Percentiles rank a stretch among this genome's conserved stretches.
Evolutionary conservation across 1,139 yeast species (phyloP).

Genomic region (Suhomyces taliae): DNA sequence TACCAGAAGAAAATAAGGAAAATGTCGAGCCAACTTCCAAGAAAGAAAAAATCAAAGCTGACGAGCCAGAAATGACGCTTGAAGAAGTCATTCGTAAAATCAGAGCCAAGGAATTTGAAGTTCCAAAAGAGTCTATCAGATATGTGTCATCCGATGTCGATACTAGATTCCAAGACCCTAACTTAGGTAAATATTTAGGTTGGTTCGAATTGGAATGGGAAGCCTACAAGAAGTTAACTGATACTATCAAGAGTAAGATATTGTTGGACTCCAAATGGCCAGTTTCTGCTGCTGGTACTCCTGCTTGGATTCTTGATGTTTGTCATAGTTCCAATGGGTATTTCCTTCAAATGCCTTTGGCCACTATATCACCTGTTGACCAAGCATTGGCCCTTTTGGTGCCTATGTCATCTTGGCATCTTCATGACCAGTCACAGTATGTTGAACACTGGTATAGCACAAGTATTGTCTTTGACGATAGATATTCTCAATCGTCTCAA

Average conservation of each 20-base stretch:
- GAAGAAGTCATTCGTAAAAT: conserved; percentile 8
- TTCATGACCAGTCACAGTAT: conserved; percentile 6
- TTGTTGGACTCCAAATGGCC: conserved; percentile 7
- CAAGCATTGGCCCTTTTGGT: conserved; percentile 8
- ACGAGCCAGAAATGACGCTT: neutral
- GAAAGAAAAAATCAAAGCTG: neutral
- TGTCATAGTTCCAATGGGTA: conserved; percentile 6
- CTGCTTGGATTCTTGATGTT: conserved; percentile 9
- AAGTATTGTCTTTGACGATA: conserved; percentile 1
- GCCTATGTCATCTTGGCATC: conserved; percentile 11
- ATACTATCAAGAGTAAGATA: conserved; percentile 3
- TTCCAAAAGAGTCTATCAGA: conserved; percentile 2
- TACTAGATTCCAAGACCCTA: conserved; percentile 6
- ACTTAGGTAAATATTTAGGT: conserved; percentile 4
- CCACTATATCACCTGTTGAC: conserved; percentile 7
- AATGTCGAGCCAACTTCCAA: neutral
- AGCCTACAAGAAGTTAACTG: conserved; percentile 5
- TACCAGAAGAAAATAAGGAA: neutral
- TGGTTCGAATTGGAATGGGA: conserved; percentile 8
- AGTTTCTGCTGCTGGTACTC: conserved; percentile 4
- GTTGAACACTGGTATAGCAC: conserved; percentile 9
- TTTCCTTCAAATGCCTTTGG: conserved; percentile 7
- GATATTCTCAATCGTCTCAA: neutral
- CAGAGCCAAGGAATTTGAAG: conserved; percentile 2
- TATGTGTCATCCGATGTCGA: conserved; percentile 3